These are phyloP conservation scores for Salinomyces thailandicus DNA, from an alignment of 2,329 filamentous ascomycete species.

Conservation along the genomic window DNA sequence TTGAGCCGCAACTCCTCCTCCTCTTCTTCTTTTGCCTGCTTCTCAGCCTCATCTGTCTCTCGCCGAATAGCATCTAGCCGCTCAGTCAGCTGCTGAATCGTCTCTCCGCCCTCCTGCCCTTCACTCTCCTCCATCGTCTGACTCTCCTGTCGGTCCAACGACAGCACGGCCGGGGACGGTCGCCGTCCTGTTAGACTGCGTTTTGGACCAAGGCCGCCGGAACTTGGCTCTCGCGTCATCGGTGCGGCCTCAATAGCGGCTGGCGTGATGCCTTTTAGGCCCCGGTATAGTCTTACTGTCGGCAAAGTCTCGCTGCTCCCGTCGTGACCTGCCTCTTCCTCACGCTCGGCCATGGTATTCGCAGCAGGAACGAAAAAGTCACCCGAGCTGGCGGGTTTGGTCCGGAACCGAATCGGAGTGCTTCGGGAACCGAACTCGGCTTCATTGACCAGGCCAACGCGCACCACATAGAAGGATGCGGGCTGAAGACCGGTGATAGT, in stretches of 20 bases:
- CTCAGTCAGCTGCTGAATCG: conserved; percentile 67
- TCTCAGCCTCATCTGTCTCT: conserved; percentile 71
- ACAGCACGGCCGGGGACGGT: conserved; percentile 48
- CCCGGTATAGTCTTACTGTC: conserved; percentile 40
- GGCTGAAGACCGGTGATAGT: conserved; percentile 81
- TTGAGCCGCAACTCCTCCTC: conserved; percentile 39
- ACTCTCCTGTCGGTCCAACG: conserved; percentile 12
- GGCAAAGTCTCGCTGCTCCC: conserved; percentile 40
- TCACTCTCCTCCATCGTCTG: conserved; percentile 28
- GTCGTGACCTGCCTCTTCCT: conserved; percentile 26
- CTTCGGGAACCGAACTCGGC: conserved; percentile 91
- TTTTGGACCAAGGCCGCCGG: conserved; percentile 41
- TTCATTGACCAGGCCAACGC: conserved; percentile 80
- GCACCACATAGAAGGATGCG: conserved; percentile 82
- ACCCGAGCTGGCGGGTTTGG: conserved; percentile 37
- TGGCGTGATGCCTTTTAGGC: conserved; percentile 43
- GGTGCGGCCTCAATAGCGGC: conserved; percentile 52
- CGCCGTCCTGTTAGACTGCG: conserved; percentile 64
- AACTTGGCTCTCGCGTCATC: conserved; percentile 56
- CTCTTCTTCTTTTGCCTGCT: conserved; percentile 54
- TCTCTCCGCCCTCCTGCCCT: conserved; percentile 50
- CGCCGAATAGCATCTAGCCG: conserved; percentile 68
- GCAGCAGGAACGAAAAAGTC: conserved; percentile 31
- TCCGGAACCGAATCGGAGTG: conserved; percentile 71
- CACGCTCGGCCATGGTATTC: conserved; percentile 10